Percentiles rank a stretch among this genome's conserved stretches.
Conservation (phyloP, 345 rosid genomes). For the Moringa oleifera region DNA sequence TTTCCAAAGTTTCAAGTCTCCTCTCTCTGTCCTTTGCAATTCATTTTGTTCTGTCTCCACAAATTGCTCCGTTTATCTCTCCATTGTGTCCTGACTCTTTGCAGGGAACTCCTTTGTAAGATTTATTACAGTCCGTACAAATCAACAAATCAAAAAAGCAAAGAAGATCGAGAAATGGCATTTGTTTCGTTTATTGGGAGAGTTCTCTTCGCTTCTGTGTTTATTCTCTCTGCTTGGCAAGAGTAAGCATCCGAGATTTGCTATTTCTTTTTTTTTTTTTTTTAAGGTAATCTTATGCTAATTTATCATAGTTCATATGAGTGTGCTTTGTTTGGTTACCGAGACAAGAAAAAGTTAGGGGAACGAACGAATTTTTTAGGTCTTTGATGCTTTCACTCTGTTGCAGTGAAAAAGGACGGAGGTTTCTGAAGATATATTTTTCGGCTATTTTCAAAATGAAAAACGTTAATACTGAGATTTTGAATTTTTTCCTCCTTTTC, state of each 20-base stretch:
- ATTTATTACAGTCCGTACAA: not conserved
- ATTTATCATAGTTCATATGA: not conserved
- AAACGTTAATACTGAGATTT: too few relatives aligned
- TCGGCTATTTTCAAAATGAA: not conserved
- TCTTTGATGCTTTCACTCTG: slow-evolving; percentile 9
- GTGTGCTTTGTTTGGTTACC: slow-evolving; percentile 1
- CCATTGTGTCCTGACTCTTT: slow-evolving; percentile 10
- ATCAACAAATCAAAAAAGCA: not conserved
- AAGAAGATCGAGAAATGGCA: slow-evolving; percentile 20
- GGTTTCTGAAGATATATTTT: not conserved
- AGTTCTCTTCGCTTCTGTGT: slow-evolving; percentile 63
- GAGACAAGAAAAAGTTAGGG: not conserved
- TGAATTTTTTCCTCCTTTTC: not conserved
- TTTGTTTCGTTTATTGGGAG: slow-evolving; percentile 51
- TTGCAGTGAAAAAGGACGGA: not conserved
- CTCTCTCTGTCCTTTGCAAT: not conserved
- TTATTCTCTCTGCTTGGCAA: slow-evolving; percentile 72
- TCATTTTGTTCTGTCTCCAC: too few relatives aligned
- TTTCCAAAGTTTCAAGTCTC: too few relatives aligned
- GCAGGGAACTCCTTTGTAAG: not conserved
- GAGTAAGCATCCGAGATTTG: slow-evolving; percentile 48
- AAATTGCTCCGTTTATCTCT: slow-evolving; percentile 15
- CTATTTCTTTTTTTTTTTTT: not conserved
- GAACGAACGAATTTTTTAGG: slow-evolving; percentile 3
- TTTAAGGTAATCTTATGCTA: not conserved